Evolutionary conservation across 495 filamentous ascomycete genomes (phyloP), one percentile per base, ranked within the genome.

Genomic region (Terfezia claveryi): DNA sequence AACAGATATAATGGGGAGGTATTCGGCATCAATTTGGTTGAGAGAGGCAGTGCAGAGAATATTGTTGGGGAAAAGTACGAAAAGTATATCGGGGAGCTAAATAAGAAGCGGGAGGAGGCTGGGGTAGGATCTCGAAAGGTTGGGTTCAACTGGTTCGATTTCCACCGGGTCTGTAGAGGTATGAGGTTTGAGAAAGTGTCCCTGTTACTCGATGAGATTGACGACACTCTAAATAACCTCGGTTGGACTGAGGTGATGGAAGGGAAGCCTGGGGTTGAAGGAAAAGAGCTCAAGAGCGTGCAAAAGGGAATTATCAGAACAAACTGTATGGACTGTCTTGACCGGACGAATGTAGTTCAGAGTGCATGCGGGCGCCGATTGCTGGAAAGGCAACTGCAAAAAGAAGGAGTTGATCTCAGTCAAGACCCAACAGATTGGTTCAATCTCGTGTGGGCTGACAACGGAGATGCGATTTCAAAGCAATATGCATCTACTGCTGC

Each of bases 301-400:
- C 89, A 95, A 62, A 72, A 67, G 17, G 89, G 87, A 2, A 76
- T 93, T 11, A 62, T 95, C 12, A 71, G 89, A 54, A 94, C 85
- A 3, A 95, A 96, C 64, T 96, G 89, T 67, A 96, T 96, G 89
- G 89, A 96, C 62, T 96, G 89, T 60, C 75, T 96, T 12, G 88
- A 95, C 62, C 79, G 87, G 32, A 95, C 89, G 2, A 93, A 93
- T 57, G 85, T 95, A 36, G 86, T 87, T 20, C 89, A 94, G 68
- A 87, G 82, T 60, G 88, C 86, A 0, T 83, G 82, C 64, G 87
- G 76, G 1, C 80, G 82, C 58, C 73, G 78, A 67, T 80, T 80
- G 37, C 73, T 96, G 20, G 83, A 93, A 58, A 64, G 71, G 36
- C 83, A 92, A 59, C 72, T 96, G 11, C 77, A 76, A 54, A 71